Conservation (phyloP, 169 alveolate species). For the Cryptosporidium bovis region DNA sequence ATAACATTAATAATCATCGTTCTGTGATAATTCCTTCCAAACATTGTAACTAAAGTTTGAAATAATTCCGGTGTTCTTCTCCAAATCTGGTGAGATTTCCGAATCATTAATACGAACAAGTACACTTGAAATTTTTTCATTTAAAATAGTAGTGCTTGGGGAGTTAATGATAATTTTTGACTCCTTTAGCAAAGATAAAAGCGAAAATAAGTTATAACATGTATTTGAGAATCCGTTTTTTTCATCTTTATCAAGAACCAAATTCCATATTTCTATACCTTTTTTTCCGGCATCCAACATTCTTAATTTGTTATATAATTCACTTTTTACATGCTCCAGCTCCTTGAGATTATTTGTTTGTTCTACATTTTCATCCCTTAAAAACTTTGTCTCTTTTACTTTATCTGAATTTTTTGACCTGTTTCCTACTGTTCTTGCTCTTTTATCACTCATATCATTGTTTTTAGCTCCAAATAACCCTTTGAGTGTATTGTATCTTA, state of each 20-base stretch:
- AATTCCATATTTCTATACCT: conserved; percentile 57
- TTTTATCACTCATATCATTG: not conserved
- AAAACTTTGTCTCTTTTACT: conserved; percentile 18
- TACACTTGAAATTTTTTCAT: not conserved
- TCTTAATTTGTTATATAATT: conserved; percentile 6
- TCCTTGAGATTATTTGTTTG: conserved; percentile 1
- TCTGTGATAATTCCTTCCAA: conserved; percentile 22
- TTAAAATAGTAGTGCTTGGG: conserved; percentile 2
- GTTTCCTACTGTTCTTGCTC: not conserved
- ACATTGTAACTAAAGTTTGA: conserved; percentile 25
- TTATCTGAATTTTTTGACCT: conserved; percentile 7
- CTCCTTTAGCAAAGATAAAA: conserved; percentile 43
- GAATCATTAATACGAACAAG: conserved; percentile 6
- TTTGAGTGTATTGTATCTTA: conserved; percentile 34
- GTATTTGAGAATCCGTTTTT: conserved; percentile 54
- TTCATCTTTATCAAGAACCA: conserved; percentile 50
- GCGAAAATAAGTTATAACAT: conserved; percentile 35
- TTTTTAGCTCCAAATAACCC: conserved; percentile 1
- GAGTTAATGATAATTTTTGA: conserved; percentile 6
- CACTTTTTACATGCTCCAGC: conserved; percentile 3
- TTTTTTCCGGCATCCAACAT: not conserved
- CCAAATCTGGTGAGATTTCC: not conserved
- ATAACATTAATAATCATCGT: not conserved
- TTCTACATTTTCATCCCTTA: conserved; percentile 1
- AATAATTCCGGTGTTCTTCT: conserved; percentile 63